These are phyloP conservation scores for Diaporthe sp. DNA, from an alignment of 2,329 filamentous ascomycete species.

Conservation along the genomic window DNA sequence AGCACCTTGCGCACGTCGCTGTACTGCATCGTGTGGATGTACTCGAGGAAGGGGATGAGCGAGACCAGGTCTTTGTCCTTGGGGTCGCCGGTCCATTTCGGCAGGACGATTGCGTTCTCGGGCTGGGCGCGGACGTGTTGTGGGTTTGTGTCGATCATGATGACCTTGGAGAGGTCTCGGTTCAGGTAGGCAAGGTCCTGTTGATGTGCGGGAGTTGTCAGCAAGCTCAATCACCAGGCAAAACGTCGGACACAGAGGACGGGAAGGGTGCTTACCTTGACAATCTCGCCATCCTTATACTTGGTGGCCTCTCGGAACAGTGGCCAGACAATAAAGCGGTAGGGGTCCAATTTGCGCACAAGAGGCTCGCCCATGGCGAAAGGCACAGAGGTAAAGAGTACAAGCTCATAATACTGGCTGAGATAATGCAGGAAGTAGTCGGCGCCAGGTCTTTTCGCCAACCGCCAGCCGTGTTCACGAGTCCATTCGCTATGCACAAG, in stretches of 20 bases:
- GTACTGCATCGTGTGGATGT: conserved; percentile 93
- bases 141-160: conserved; percentile 90
- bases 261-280: conserved; percentile 74
- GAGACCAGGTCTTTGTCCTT: conserved; percentile 88
- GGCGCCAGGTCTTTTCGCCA: conserved; percentile 92
- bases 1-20: conserved; percentile 87
- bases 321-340: conserved; percentile 94
- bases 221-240: background rate
- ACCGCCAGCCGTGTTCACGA: conserved; percentile 92
- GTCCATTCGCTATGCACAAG: conserved; percentile 96
- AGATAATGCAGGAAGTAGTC: conserved; percentile 98
- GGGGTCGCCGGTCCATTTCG: conserved; percentile 87
- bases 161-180: conserved; percentile 93
- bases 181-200: conserved; percentile 98
- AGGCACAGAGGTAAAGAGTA: conserved; percentile 92
- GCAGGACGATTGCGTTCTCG: conserved; percentile 93
- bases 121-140: conserved; percentile 88
- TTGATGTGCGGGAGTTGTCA: conserved; percentile 32
- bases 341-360: conserved; percentile 93
- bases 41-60: conserved; percentile 96
- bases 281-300: conserved; percentile 94
- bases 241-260: background rate
- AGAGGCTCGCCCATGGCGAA: conserved; percentile 87
- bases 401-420: conserved; percentile 97
- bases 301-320: conserved; percentile 96